Percentiles rank a stretch among this genome's conserved stretches.
Conservation (phyloP, 176 grass and related monocot species). For the Puya raimondii region DNA sequence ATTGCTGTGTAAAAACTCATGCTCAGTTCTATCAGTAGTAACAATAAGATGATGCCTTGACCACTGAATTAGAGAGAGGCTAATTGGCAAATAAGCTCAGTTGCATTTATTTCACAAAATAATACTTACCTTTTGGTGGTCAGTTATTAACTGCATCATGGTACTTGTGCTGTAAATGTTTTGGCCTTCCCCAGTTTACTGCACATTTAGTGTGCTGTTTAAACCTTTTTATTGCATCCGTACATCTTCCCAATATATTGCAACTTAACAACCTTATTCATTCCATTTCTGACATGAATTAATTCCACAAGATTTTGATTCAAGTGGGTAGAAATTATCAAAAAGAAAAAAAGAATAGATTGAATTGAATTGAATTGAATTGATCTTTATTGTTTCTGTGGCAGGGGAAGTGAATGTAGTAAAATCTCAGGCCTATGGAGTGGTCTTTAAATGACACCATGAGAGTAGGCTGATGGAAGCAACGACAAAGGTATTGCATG, state of each 20-base stretch:
- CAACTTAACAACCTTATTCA: conserved; percentile 18
- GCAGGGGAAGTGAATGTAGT: conserved; percentile 4
- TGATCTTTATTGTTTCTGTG: neutral
- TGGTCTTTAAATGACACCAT: conserved; percentile 1
- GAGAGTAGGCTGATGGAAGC: conserved; percentile 3
- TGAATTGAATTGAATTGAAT: neutral
- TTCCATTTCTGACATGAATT: conserved; percentile 13
- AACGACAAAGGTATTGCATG: no score
- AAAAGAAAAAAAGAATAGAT: no score
- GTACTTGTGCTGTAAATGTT: neutral
- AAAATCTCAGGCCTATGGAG: neutral
- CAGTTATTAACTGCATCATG: neutral
- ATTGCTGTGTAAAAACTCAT: no score
- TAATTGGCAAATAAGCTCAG: neutral
- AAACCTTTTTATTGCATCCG: neutral
- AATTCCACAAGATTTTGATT: neutral
- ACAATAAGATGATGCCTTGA: neutral
- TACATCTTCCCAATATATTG: neutral
- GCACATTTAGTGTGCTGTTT: conserved; percentile 1
- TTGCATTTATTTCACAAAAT: neutral
- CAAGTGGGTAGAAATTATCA: neutral
- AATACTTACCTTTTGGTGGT: neutral
- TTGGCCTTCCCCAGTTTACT: neutral
- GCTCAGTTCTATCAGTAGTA: neutral
- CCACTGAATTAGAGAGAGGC: conserved; percentile 5